Base-by-base conservation (phyloP, 2,329 filamentous ascomycete genomes). In the Cordyceps cateniannulata region DNA sequence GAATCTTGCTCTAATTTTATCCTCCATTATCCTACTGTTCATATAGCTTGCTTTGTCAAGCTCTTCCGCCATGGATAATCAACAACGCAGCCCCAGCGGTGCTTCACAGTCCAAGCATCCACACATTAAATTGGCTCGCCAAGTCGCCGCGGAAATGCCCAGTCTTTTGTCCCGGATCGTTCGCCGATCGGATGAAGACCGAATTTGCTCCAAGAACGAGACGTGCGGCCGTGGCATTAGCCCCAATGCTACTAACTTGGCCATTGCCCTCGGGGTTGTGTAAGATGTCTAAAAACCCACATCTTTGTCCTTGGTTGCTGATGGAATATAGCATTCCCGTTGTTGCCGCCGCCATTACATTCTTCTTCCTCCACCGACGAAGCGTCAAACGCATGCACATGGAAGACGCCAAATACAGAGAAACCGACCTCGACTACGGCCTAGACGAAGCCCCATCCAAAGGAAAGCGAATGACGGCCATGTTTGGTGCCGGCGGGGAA, bases 361-460 rank as follows among this genome's bases (percentile, higher is more conserved):
- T 97, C 44, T 69, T 93, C 65, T 88, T 86, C 69, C 81, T 99
- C 40, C 93, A 97, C 71, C 85, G 91, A 57, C 84, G 91, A 72
- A 89, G 91, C 68, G 76, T 90, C 44, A 85, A 83, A 71, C 91
- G 85, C 68, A 80, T 91, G 64, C 79, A 80, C 60, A 77, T 81
- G 62, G 95, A 99, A 75, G 95, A 99, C 75, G 81, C 83, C 20
- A 85, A 89, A 64, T 93, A 97, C 73, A 90, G 91, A 66, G 91
- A 96, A 74, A 93, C 89, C 70, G 95, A 91, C 0, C 82, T 98
- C 70, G 95, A 99, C 73, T 99, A 97, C 71, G 95, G 95, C 40
- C 75, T 97, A 70, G 91, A 76, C 42, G 76, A 88, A 61, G 20
- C 58, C 9, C 73, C 77, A 58, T 70, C 65, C 79, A 65, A 70